Evolutionary conservation across 2,329 filamentous ascomycete species (phyloP).

Genomic region (Hypoxylon sp.): DNA sequence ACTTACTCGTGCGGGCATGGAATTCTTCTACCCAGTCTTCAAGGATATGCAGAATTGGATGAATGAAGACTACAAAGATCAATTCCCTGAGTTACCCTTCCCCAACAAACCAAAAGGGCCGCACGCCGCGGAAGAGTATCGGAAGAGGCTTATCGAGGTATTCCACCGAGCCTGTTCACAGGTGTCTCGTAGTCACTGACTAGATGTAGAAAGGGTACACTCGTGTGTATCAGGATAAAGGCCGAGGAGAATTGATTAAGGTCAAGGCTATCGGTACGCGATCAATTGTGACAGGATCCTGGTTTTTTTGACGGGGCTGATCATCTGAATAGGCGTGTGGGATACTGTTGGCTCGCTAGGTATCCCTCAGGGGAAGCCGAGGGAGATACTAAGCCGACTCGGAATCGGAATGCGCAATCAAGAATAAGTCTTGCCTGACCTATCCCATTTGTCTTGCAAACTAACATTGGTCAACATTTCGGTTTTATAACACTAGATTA

Average conservation of each 20-base stretch:
- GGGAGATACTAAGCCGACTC: constrained; percentile 58
- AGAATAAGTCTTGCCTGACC: constrained; percentile 60
- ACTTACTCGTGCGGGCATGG: constrained; percentile 67
- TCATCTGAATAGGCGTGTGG: constrained; percentile 60
- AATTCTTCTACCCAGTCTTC: constrained; percentile 69
- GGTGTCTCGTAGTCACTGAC: constrained; percentile 28
- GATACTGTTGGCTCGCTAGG: constrained; percentile 65
- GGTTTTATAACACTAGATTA: constrained; percentile 68
- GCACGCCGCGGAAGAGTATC: constrained; percentile 60
- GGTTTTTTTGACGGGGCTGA: constrained; percentile 23
- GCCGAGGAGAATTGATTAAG: constrained; percentile 61
- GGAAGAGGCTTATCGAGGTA: constrained; percentile 61
- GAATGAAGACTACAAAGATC: constrained; percentile 61
- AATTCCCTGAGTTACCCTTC: constrained; percentile 64
- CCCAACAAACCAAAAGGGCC: constrained; percentile 64
- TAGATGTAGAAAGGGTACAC: constrained; percentile 54
- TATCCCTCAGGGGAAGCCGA: constrained; percentile 47
- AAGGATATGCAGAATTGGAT: constrained; percentile 70
- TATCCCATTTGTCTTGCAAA: background rate
- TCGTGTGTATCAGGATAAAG: constrained; percentile 58
- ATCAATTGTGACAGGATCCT: background rate
- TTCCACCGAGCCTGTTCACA: background rate
- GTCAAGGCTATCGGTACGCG: constrained; percentile 61
- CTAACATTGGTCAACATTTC: constrained; percentile 60
- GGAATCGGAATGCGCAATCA: constrained; percentile 62